Evolutionary conservation across 2,329 filamentous ascomycete genomes (phyloP).

Genomic region (Thelonectria discophora): DNA sequence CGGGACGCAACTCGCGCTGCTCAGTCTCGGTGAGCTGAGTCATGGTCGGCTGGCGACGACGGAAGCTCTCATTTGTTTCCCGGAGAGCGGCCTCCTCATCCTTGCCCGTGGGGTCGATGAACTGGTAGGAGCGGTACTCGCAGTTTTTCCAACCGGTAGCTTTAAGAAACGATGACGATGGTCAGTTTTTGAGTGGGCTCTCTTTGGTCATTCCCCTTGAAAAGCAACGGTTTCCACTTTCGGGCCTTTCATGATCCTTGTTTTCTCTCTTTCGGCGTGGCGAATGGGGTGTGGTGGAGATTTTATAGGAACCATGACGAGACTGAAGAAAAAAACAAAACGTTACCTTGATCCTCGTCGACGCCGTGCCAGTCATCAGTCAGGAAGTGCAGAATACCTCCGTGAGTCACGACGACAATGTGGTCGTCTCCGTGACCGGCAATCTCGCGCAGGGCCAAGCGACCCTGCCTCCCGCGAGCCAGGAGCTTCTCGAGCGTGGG

Average conservation of each 20-base stretch:
- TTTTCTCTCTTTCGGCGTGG: background rate
- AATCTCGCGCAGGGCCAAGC: conserved; percentile 64
- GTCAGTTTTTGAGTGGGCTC: conserved; percentile 19
- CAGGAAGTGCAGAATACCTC: conserved; percentile 84
- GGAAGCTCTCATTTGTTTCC: conserved; percentile 61
- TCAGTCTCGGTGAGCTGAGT: conserved; percentile 56
- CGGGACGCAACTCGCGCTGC: conserved; percentile 54
- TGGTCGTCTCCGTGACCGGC: conserved; percentile 64
- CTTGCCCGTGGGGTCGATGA: conserved; percentile 61
- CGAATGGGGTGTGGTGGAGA: conserved; percentile 11
- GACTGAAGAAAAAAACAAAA: conserved; percentile 5
- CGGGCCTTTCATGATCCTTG: background rate
- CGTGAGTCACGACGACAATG: conserved; percentile 82
- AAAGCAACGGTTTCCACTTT: background rate
- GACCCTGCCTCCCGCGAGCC: conserved; percentile 66
- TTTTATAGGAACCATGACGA: background rate
- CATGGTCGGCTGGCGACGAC: conserved; percentile 52
- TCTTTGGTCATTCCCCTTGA: background rate
- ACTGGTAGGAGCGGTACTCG: conserved; percentile 74
- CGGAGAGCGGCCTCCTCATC: conserved; percentile 58
- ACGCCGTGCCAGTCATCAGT: conserved; percentile 81
- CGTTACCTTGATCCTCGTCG: conserved; percentile 52
- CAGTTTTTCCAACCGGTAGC: conserved; percentile 80
- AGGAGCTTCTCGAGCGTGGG: conserved; percentile 63
- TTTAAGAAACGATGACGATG: conserved; percentile 41